Base-by-base conservation (phyloP, 2,329 filamentous ascomycete genomes). In the Trichophyton benhamiae region DNA sequence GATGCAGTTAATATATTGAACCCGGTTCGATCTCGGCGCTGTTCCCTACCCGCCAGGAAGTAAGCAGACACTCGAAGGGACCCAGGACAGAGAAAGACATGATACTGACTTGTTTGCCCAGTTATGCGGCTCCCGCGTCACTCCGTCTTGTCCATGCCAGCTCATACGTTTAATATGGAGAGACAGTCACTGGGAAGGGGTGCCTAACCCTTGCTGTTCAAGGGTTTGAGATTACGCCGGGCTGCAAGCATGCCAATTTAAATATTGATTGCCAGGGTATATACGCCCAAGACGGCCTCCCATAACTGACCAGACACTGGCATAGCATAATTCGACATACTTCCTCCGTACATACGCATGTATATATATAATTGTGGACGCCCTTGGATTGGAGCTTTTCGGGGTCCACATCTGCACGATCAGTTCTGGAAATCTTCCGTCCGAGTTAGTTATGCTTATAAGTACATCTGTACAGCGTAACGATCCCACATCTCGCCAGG, bases 361-460 rank as follows among this genome's bases (percentile, higher is more conserved):
- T 44, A 44, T 44, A 44, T 42, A 42, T 44, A 44, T 44, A 44
- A n/a, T n/a, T 53, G n/a, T 53, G 15, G 30, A 55, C 27, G 33
- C 33, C 27, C 30, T 27, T 17, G 11, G 5, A 33, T n/a, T n/a
- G 49, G 15, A 33, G 30, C 49, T 55, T 55, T 33, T 30, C 27
- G 49, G 27, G 49, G 49, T 55, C 49, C 49, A 55, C 49, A 55
- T 7, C 49, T 55, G 49, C 49, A 55, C 49, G 49, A 55, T 55
- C 49, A 36, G 22, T 55, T 55, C 49, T 20, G 27, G 49, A 55
- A 55, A 36, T 55, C 49, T 55, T 55, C 49, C 49, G 49, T 55
- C 30, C 15, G 3, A 36, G 49, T 33, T 55, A 36, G 49, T 33
- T 55, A 55, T 55, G 49, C 49, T 20, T 55, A 55, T 49, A 49